Evolutionary conservation across 768 basidiomycete species (phyloP).

Genomic region (Collybia sp.): DNA sequence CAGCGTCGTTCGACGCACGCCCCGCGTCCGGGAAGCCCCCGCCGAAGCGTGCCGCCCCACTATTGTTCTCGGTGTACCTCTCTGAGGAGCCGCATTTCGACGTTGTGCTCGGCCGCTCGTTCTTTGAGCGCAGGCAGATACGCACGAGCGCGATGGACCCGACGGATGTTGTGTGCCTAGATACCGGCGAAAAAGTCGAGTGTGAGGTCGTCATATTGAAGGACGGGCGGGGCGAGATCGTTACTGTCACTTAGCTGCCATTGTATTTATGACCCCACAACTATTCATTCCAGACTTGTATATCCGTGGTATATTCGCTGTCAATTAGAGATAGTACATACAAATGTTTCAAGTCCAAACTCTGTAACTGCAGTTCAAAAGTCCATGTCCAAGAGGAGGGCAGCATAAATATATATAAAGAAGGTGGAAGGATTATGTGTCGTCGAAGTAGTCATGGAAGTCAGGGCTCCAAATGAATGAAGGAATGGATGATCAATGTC

Average conservation of each 20-base stretch:
- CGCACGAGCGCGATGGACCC: conserved; percentile 79
- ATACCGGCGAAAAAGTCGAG: conserved; percentile 87
- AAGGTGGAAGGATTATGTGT: no score
- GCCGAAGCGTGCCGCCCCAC: conserved; percentile 17
- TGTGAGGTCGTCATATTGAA: conserved; percentile 91
- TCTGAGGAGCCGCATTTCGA: conserved; percentile 96
- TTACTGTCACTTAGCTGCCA: conserved; percentile 70
- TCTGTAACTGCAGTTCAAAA: no score
- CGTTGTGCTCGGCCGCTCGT: conserved; percentile 85
- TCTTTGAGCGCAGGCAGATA: conserved; percentile 79
- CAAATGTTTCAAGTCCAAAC: no score
- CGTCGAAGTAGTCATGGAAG: no score
- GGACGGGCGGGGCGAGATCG: conserved; percentile 86
- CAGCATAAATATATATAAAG: no score
- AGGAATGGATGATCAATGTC: no score
- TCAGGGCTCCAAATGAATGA: no score
- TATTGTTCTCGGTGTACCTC: conserved; percentile 67
- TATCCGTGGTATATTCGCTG: no score
- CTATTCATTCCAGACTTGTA: conserved; percentile 1
- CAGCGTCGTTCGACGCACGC: conserved; percentile 27
- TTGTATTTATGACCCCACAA: no score
- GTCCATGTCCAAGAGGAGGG: no score
- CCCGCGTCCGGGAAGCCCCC: conserved; percentile 20
- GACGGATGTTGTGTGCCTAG: conserved; percentile 88
- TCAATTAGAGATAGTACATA: no score